Evolutionary conservation across 805 yeast genomes (phyloP).

Genomic region (Metschnikowia noctiluminum): DNA sequence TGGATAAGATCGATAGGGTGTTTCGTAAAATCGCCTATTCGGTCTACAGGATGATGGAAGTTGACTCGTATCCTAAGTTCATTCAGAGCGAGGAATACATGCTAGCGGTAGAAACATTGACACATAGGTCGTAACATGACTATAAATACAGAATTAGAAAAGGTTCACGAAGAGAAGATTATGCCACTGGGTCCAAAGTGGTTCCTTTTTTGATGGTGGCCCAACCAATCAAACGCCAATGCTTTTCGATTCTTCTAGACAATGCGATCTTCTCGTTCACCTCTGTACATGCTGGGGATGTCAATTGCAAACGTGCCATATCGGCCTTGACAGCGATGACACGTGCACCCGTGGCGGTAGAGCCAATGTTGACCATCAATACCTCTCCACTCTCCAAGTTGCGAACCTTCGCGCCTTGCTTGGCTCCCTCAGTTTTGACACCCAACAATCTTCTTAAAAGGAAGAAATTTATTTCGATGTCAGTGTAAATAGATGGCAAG

Average conservation of each 20-base stretch:
- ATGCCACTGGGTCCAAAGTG: conserved; percentile 72
- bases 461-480: conserved; percentile 96
- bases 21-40: conserved; percentile 48
- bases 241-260: conserved; percentile 98
- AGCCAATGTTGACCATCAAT: conserved; percentile 98
- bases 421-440: conserved; percentile 96
- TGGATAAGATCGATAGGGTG: conserved; percentile 22
- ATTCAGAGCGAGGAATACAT: conserved; percentile 28
- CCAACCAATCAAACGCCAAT: conserved; percentile 99
- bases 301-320: conserved; percentile 96
- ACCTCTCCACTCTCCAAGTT: conserved; percentile 93
- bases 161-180: conserved; percentile 6
- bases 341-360: conserved; percentile 99
- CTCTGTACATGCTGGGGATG: conserved; percentile 99
- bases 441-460: conserved; percentile 94
- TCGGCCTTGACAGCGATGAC: conserved; percentile 97
- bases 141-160: conserved; percentile 13
- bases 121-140: conserved; percentile 12
- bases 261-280: conserved; percentile 96
- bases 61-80: conserved; percentile 73
- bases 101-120: conserved; percentile 15
- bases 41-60: conserved; percentile 60
- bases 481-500: conserved; percentile 93
- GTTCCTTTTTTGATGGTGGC: conserved; percentile 96
- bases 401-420: conserved; percentile 89